A percentile compares a stretch with the other conserved stretches of the same genome.
Evolutionary conservation across 1,139 yeast species (phyloP).

Genomic region (Candida mesenterica): DNA sequence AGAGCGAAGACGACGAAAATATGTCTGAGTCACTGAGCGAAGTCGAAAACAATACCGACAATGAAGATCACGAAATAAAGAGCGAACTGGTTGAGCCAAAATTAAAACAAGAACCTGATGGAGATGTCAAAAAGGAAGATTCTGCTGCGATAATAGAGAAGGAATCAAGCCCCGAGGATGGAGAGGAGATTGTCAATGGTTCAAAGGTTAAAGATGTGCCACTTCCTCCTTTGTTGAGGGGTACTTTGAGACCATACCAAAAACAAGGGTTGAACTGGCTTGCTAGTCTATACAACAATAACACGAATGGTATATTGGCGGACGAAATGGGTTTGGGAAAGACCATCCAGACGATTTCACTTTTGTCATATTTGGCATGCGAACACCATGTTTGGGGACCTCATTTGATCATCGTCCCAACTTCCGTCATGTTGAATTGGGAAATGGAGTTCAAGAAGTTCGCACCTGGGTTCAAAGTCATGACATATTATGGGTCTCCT

Average conservation of each 20-base stretch:
- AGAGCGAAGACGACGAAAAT: conserved; percentile 19
- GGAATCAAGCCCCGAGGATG: conserved; percentile 16
- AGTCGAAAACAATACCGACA: conserved; percentile 22
- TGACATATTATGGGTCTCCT: conserved; percentile 97
- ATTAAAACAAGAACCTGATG: conserved; percentile 3
- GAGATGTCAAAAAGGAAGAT: background rate
- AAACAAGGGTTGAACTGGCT: conserved; percentile 97
- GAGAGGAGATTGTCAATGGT: conserved; percentile 34
- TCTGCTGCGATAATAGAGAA: conserved; percentile 3
- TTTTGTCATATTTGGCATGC: conserved; percentile 85
- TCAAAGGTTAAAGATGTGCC: conserved; percentile 67
- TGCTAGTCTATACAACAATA: conserved; percentile 87
- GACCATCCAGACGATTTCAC: conserved; percentile 92
- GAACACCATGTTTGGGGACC: conserved; percentile 98
- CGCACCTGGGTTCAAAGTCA: conserved; percentile 95
- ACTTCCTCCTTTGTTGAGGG: conserved; percentile 65
- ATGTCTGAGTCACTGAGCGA: conserved; percentile 26
- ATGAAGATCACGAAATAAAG: background rate
- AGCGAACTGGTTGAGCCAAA: background rate
- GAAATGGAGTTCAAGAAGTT: conserved; percentile 98
- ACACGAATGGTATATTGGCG: conserved; percentile 94
- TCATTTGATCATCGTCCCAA: conserved; percentile 93
- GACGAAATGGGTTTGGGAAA: conserved; percentile 99
- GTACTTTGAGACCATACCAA: conserved; percentile 86
- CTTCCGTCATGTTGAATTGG: conserved; percentile 98